Base-by-base conservation (phyloP, 768 basidiomycete species). In the Psilocybe cyanescens region DNA sequence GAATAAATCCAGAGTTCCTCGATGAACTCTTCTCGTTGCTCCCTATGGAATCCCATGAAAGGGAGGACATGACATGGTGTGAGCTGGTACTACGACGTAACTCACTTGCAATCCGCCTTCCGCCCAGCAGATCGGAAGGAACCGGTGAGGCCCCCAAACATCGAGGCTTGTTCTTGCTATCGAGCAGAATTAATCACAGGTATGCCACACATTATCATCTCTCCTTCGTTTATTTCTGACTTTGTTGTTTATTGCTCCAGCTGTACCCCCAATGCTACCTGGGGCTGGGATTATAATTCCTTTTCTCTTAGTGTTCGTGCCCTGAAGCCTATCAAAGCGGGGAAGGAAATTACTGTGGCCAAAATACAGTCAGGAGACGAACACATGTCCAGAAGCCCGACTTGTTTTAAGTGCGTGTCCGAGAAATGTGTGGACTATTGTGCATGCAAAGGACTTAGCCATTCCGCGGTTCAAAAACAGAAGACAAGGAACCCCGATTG, bases 171-270 rank as follows among this genome's bases (percentile, higher is more conserved):
- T 81, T 80, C 51, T 61, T 78, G 28, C 68, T 74, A 46, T 68
- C 72, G 1, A 76, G 76, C 49, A 64, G 74, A 9, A 78, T 76
- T 39, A 79, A 80, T 55, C 80, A 81, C 61, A 80, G 79, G 79
- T 79, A 51, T 52, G 71, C 58, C 47, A 16, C 5, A 24, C 24
- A 24, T 7, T 12, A 0, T 12, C n/a, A 1, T 51, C 2, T n/a
- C 33, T 31, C 53, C 17, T 54, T 46, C 28, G 16, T 33, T 3
- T 14, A 53, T 17, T 7, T 44, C 14, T 44, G 14, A 44, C 4
- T 39, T 5, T 5, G 41, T 12, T 8, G 4, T 44, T 2, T 24
- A 14, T 12, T 44, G 1, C 2, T 7, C 41, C 14, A 44, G 41
- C 41, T 44, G 41, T n/a, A 44, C 1, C 1, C 41, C 41, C 8